Base-by-base conservation (phyloP, 2,329 filamentous ascomycete genomes). In the Hypoxylon sp. region DNA sequence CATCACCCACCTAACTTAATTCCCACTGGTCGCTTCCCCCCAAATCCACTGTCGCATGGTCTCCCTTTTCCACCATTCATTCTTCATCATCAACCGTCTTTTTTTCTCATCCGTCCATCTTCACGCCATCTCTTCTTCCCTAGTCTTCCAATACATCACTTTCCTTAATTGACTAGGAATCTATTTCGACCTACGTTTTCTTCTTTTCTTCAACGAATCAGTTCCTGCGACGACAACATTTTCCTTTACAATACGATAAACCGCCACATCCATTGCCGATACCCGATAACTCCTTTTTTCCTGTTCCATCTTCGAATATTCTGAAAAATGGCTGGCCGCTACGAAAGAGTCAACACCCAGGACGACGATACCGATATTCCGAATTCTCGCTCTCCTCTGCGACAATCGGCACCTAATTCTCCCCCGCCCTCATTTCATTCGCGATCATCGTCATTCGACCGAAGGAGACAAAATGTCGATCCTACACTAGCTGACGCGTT, bases 401-500 rank as follows among this genome's bases (percentile, higher is more conserved):
- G 60, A 48, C 64, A 40, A 27, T 69, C 71, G 30, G 69, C 78
- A 56, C 81, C 82, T 27, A 79, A 75, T 69, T 88, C 84, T 19
- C 84, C 85, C 38, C 85, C 85, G 26, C 93, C 93, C 2, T 97
- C 93, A 1, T 97, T 97, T 73, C 90, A 86, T 70, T 97, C 92
- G 35, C 84, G 89, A 68, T 80, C 88, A 21, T 91, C 91, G 1
- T 92, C 89, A 74, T 74, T 74, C 78, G 77, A 71, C 63, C 37
- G 72, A 70, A 47, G 73, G 71, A 41, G 67, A 64, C 45, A 70
- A 65, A 55, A 61, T 6, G 88, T 91, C 54, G 86, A 96, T 64
- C 80, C 88, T 55, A 87, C 90, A n/a, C 81, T 99, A 9, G 90
- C 90, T 63, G 93, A 97, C 69, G 91, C 94, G 1, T 99, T 99